A percentile compares a stretch with the other conserved stretches of the same genome.
Evolutionary conservation across 768 basidiomycete genomes (phyloP).

Genomic region (Tephrocybe sp.): DNA sequence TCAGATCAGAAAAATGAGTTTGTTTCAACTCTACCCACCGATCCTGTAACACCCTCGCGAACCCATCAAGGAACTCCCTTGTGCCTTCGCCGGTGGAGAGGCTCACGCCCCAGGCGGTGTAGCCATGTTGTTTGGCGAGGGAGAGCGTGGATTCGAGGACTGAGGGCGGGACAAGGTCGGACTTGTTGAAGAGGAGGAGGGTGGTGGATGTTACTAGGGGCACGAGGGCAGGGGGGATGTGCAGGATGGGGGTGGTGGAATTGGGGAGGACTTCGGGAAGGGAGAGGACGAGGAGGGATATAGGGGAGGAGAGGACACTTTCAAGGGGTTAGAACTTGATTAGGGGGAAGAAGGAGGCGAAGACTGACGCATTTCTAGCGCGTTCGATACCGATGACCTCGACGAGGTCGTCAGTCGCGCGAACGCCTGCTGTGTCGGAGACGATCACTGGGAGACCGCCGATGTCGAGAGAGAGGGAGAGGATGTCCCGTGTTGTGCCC

Average conservation of each 20-base stretch:
- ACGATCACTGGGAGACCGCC: slow-evolving; percentile 81
- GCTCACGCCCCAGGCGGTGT: slow-evolving; percentile 61
- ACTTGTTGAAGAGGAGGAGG: slow-evolving; percentile 78
- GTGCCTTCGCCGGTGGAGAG: slow-evolving; percentile 60
- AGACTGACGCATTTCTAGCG: slow-evolving; percentile 63
- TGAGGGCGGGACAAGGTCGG: slow-evolving; percentile 45
- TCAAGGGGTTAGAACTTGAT: not conserved
- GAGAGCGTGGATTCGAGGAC: slow-evolving; percentile 1
- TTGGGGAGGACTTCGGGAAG: slow-evolving; percentile 50
- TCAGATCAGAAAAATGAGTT: not conserved
- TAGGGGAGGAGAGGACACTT: slow-evolving; percentile 67
- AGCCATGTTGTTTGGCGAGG: slow-evolving; percentile 3
- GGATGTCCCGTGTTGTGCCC: slow-evolving; percentile 87
- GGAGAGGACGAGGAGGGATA: slow-evolving; percentile 81
- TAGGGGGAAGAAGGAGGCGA: not conserved
- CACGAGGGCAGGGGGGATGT: slow-evolving; percentile 47
- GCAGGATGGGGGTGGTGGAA: slow-evolving; percentile 15
- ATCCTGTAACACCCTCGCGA: slow-evolving; percentile 49
- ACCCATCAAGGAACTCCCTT: slow-evolving; percentile 55
- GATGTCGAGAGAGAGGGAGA: slow-evolving; percentile 86
- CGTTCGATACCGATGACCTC: slow-evolving; percentile 82
- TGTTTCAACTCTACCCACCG: slow-evolving; percentile 35
- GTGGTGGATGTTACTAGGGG: slow-evolving; percentile 57
- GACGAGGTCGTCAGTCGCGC: slow-evolving; percentile 66
- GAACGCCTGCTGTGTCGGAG: slow-evolving; percentile 85